Conservation (phyloP, 2,329 filamentous ascomycete species). For the Pleoardoris graminearum region DNA sequence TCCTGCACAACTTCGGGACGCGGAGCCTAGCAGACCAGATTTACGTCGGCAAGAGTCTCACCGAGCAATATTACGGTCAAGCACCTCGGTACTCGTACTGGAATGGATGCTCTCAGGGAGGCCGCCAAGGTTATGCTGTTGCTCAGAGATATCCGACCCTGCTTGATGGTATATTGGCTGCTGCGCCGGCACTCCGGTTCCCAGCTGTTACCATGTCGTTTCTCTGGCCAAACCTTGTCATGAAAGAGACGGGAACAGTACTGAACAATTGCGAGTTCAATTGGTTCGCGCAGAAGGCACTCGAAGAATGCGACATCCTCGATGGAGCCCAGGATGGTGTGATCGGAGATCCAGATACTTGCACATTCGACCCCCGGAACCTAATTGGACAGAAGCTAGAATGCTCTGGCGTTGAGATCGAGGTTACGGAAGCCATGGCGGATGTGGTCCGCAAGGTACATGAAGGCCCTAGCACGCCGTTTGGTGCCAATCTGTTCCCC, state of each 20-base stretch:
- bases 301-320: slow-evolving; percentile 26
- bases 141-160: slow-evolving; percentile 38
- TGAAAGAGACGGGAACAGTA: slow-evolving; percentile 20
- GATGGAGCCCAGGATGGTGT: slow-evolving; percentile 33
- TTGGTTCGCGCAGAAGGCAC: slow-evolving; percentile 18
- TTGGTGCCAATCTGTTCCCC: background rate
- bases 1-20: slow-evolving; percentile 37
- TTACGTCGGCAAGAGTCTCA: slow-evolving; percentile 26
- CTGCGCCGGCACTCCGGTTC: slow-evolving; percentile 31
- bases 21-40: slow-evolving; percentile 33
- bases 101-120: slow-evolving; percentile 41
- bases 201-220: slow-evolving; percentile 12
- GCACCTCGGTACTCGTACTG: slow-evolving; percentile 36
- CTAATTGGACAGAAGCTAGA: slow-evolving; percentile 8
- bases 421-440: background rate
- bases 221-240: slow-evolving; percentile 26
- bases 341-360: slow-evolving; percentile 23
- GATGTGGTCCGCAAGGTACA: background rate
- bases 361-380: slow-evolving; percentile 25
- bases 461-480: background rate
- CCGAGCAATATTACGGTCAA: slow-evolving; percentile 34
- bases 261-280: slow-evolving; percentile 29
- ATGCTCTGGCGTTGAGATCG: slow-evolving; percentile 4
- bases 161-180: slow-evolving; percentile 37
- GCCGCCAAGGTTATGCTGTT: slow-evolving; percentile 36